Percentiles rank a stretch among this genome's conserved stretches.
Evolutionary conservation across 805 yeast genomes (phyloP).

Genomic region (Saturnispora gosingensis): DNA sequence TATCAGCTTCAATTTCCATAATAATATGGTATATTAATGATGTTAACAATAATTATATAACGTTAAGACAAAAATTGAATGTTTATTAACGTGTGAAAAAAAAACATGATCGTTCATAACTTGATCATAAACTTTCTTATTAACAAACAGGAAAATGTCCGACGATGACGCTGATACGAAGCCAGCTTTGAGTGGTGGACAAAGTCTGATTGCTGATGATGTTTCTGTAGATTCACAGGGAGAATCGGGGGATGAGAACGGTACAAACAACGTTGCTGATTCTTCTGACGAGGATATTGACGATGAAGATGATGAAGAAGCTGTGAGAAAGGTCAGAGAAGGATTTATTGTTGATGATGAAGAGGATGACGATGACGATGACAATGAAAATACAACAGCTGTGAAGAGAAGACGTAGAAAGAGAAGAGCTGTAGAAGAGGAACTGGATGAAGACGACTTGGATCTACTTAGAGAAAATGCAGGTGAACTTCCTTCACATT

Average conservation of each 20-base stretch:
- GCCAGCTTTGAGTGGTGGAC: background rate
- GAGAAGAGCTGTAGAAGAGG: slow-evolving; percentile 41
- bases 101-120: background rate
- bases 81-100: background rate
- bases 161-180: slow-evolving; percentile 3
- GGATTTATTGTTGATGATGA: slow-evolving; percentile 94
- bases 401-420: slow-evolving; percentile 32
- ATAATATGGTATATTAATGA: background rate
- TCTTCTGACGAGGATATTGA: slow-evolving; percentile 90
- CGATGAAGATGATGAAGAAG: slow-evolving; percentile 81
- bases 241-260: slow-evolving; percentile 1
- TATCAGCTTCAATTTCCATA: background rate
- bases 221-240: slow-evolving; percentile 2
- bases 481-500: slow-evolving; percentile 49
- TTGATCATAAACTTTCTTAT: background rate
- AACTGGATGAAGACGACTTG: slow-evolving; percentile 89
- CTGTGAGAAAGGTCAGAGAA: slow-evolving; percentile 69
- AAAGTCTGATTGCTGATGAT: background rate
- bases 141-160: background rate
- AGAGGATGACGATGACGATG: slow-evolving; percentile 34
- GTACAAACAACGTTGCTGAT: slow-evolving; percentile 33
- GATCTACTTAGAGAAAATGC: slow-evolving; percentile 86
- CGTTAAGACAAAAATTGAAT: background rate
- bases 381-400: slow-evolving; percentile 27
- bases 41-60: no score